Percentiles rank a stretch among this genome's conserved stretches.
These are phyloP conservation scores for Rhytidiadelphus loreus DNA, from an alignment of 225 moss, liverwort and hornwort species.

Conservation along the genomic window DNA sequence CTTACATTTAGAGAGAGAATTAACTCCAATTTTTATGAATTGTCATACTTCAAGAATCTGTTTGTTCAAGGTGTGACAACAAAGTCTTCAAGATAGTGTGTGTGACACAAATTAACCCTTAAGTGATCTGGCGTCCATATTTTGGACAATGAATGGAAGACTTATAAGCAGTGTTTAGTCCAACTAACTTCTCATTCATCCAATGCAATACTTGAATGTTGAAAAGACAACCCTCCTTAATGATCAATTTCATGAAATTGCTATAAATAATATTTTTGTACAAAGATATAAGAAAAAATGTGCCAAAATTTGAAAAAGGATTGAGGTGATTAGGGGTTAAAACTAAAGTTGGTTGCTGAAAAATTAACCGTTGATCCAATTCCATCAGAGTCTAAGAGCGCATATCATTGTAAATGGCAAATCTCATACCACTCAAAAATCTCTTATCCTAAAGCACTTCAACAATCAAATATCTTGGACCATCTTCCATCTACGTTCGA, in stretches of 20 bases:
- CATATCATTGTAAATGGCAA: not conserved
- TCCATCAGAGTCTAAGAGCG: not conserved
- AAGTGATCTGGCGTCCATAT: too few relatives aligned
- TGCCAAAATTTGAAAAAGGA: too few relatives aligned
- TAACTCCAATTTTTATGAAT: not conserved
- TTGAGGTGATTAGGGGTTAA: too few relatives aligned
- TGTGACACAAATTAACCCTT: not conserved
- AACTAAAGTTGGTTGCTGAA: not conserved
- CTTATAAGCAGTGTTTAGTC: too few relatives aligned
- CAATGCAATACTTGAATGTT: too few relatives aligned
- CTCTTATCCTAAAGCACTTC: not conserved
- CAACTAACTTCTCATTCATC: too few relatives aligned
- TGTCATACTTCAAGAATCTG: not conserved
- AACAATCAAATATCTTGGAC: not conserved
- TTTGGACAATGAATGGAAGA: too few relatives aligned
- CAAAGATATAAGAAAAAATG: too few relatives aligned
- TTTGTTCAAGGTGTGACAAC: not conserved
- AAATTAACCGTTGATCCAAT: accelerated
- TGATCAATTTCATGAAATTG: too few relatives aligned
- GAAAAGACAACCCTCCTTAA: too few relatives aligned
- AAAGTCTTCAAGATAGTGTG: not conserved
- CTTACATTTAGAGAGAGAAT: not conserved
- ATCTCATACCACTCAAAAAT: not conserved
- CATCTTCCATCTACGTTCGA: accelerated
- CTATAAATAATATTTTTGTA: too few relatives aligned